Conservation (phyloP, 139 green algal species). For the Chlamydomonas incerta region DNA sequence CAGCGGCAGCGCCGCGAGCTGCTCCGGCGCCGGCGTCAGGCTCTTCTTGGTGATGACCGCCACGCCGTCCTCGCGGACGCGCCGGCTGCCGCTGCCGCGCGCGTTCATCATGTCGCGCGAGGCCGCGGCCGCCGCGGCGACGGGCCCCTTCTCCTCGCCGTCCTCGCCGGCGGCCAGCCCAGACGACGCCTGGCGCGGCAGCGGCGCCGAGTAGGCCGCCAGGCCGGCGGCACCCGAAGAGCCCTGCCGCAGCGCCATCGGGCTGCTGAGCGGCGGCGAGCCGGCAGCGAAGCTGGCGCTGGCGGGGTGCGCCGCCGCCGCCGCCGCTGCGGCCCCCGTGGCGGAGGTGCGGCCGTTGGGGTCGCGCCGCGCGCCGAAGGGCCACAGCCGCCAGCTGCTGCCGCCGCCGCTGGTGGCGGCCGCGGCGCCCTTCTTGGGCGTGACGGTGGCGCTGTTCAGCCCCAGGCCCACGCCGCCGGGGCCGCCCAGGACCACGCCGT, state of each 20-base stretch:
- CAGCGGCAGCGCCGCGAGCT: slow-evolving; percentile 80
- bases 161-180: background rate
- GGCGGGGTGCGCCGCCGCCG: background rate
- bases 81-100: background rate
- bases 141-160: background rate
- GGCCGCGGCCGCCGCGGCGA: background rate
- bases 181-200: background rate
- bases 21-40: slow-evolving; percentile 65
- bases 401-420: background rate
- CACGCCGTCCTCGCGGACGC: background rate
- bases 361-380: slow-evolving; percentile 55
- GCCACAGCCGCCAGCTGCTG: slow-evolving; percentile 71
- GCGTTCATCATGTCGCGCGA: background rate
- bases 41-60: slow-evolving; percentile 66
- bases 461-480: background rate
- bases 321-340: background rate
- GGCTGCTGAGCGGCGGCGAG: background rate
- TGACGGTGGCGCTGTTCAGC: background rate
- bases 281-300: background rate
- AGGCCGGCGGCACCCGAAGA: background rate
- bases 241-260: background rate
- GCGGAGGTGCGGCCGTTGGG: background rate
- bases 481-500: background rate
- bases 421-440: slow-evolving; percentile 12
- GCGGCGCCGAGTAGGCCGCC: background rate